Percentiles rank a stretch among this genome's conserved stretches.
Conservation (phyloP, 768 basidiomycete genomes). For the Suillus placidus region DNA sequence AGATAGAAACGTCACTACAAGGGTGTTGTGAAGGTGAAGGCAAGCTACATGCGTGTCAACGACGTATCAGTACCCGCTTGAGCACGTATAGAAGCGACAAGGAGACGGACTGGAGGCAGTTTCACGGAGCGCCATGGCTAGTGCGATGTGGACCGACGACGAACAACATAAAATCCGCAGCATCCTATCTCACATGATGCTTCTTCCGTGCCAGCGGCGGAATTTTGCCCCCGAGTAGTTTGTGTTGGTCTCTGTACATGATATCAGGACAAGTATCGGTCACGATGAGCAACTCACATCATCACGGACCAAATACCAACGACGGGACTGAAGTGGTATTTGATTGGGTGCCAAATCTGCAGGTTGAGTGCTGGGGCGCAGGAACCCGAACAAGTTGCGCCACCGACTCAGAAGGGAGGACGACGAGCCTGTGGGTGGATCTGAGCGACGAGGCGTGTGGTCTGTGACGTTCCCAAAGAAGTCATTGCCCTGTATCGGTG, state of each 20-base stretch:
- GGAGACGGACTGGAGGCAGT: neutral
- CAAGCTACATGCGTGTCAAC: neutral
- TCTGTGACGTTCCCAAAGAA: neutral
- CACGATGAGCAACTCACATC: neutral
- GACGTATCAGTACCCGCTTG: neutral
- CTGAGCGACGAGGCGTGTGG: neutral
- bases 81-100: neutral
- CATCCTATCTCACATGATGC: neutral
- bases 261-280: neutral
- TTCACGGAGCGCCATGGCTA: neutral
- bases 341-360: neutral
- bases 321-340: neutral
- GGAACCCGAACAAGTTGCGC: constrained; percentile 2
- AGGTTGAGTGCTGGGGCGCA: neutral
- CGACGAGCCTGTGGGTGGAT: neutral
- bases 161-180: too few species aligned
- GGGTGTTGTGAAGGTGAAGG: neutral
- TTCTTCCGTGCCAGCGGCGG: neutral
- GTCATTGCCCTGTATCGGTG: neutral
- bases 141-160: too few species aligned
- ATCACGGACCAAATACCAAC: neutral
- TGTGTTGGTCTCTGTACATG: neutral
- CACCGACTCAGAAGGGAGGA: neutral
- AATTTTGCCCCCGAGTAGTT: neutral
- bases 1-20: neutral